Base-by-base conservation (phyloP, 805 yeast species). In the Myxozyma udenii region DNA sequence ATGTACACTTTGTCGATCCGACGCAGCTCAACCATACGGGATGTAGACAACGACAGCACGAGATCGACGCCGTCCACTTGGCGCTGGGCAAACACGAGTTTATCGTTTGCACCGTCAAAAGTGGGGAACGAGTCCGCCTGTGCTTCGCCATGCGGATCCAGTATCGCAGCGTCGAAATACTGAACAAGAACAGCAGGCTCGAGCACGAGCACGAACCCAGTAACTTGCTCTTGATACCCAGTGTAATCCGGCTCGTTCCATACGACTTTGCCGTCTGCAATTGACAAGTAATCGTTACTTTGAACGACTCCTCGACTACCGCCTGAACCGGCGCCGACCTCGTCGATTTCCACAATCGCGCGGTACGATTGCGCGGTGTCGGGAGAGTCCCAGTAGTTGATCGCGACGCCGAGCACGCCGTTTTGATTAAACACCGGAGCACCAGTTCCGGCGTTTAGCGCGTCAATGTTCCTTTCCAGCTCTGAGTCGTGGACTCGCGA, bases 101-200 rank as follows among this genome's bases (percentile, higher is more conserved):
- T 7, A 33, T 24, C 41, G 22, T 37, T 35, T 4, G 48, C 30
- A 19, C 50, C 45, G 11, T 44, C 48, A 9, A 50, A 35, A 14
- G 48, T 40, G 7, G 48, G 38, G 12, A 33, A 30, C 4, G 39
- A 7, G 33, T 48, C 51, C 16, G n/a, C 30, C 28, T 36, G 32
- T 5, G 47, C 49, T 47, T 51, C 58, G 22, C 40, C 47, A 9
- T 51, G 50, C 3, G 56, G 58, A 41, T 49, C 54, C 7, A 55
- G 41, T n/a, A 48, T 44, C 2, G 57, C 59, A 11, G 59, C 59
- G 44, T 51, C 53, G 36, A 39, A 55, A 21, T 44, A 48, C 4
- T 50, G 55, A 7, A 55, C 42, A 9, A 39, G 18, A 7, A 71
- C 66, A 0, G 74, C 71, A 6, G 74, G 74, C 32, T 61, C 66